phyloP scores from a whole-genome alignment of 345 rosid genomes.

The Citrus hindsii region DNA sequence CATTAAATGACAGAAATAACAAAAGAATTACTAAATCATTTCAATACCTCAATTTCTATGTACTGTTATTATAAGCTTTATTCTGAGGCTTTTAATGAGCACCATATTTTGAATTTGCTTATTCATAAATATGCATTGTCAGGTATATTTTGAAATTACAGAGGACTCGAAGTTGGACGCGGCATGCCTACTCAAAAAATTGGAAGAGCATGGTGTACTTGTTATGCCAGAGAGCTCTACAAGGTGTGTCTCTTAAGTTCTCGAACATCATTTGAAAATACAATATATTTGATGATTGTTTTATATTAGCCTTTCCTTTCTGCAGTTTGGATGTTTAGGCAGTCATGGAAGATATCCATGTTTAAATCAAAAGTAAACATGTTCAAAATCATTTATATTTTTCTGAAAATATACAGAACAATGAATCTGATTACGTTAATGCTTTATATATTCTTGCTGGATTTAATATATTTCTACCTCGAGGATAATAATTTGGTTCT shows the following conservation, averaged over 20 bases:
- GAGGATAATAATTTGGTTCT: not conserved
- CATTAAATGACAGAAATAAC: not conserved
- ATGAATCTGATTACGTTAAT: not conserved
- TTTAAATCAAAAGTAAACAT: not conserved
- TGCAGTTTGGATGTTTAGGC: not conserved
- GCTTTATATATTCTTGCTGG: not conserved
- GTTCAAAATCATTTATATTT: not conserved
- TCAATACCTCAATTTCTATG: not conserved
- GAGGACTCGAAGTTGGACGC: conserved; percentile 49
- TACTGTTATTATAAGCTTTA: not conserved
- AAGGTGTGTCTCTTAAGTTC: conserved; percentile 35
- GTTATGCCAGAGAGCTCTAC: conserved; percentile 52
- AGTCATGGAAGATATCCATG: not conserved
- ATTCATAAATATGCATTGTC: not conserved
- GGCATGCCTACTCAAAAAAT: conserved; percentile 52
- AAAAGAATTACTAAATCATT: not conserved
- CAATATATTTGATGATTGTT: not conserved
- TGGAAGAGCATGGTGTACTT: conserved; percentile 67
- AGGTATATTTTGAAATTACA: conserved; percentile 62
- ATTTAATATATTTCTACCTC: not conserved
- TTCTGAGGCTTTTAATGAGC: not conserved
- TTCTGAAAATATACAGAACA: not conserved
- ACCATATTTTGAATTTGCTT: not conserved
- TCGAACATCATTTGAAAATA: not conserved
- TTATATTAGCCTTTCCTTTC: not conserved